Conservation (phyloP, 352 stramenopile species). For the Halophytophthora batemanensis region DNA sequence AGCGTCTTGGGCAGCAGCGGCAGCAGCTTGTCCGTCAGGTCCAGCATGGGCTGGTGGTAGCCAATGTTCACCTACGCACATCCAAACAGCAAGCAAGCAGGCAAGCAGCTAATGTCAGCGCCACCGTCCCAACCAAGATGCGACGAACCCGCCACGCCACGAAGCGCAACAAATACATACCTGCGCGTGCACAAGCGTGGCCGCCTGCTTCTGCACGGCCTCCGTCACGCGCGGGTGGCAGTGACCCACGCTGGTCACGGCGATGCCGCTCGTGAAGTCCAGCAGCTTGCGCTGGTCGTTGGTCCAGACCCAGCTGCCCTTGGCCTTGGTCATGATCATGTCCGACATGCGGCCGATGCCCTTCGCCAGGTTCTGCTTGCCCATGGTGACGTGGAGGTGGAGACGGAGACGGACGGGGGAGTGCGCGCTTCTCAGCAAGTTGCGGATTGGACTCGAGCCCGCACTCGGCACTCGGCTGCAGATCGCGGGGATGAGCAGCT, state of each 20-base stretch:
- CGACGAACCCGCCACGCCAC: too few relatives aligned
- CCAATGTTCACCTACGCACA: constrained; percentile 79
- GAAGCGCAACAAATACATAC: not conserved
- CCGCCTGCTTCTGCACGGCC: constrained; percentile 89
- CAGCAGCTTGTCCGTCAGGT: constrained; percentile 83
- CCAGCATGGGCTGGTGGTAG: constrained; percentile 91
- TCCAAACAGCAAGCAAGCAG: not conserved
- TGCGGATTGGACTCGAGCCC: constrained; percentile 17
- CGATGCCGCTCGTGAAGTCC: constrained; percentile 94
- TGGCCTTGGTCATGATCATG: constrained; percentile 79
- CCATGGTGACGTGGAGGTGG: constrained; percentile 31
- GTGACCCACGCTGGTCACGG: constrained; percentile 91
- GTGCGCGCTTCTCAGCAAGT: constrained; percentile 24
- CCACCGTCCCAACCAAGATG: not conserved
- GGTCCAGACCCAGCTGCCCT: constrained; percentile 87
- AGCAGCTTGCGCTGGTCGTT: constrained; percentile 84
- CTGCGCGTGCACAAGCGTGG: constrained; percentile 87
- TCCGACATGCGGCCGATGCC: constrained; percentile 84
- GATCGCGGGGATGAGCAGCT: too few relatives aligned
- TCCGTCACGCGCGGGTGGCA: constrained; percentile 90
- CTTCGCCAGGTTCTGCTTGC: constrained; percentile 67
- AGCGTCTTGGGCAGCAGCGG: constrained; percentile 74
- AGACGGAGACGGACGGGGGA: not conserved
- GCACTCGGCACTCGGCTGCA: not conserved
- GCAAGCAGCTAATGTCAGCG: not conserved